Base-by-base conservation (phyloP, 2,329 filamentous ascomycete species). In the Hansfordia pulvinata region DNA sequence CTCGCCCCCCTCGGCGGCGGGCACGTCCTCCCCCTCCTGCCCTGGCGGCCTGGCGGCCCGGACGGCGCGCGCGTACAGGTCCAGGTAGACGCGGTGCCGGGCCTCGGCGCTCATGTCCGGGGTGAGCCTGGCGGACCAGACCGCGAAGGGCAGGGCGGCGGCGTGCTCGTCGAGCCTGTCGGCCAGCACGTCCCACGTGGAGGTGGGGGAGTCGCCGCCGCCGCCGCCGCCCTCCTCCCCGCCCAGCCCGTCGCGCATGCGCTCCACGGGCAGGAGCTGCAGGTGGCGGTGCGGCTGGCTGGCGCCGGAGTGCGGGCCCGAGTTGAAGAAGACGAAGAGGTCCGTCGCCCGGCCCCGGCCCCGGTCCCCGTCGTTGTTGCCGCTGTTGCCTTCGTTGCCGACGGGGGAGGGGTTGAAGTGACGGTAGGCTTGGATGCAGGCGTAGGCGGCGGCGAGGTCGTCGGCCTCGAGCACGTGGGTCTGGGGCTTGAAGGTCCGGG, bases 281-380 rank as follows among this genome's bases (percentile, higher is more conserved):
- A 84, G 48, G 40, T 84, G 78, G 4, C 78, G 52, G 42, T 83
- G 78, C 9, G 76, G 66, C 44, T 84, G 77, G 36, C 72, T 78
- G 2, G 77, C 76, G 3, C 77, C 78, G 4, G 74, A 80, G 40
- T 76, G 62, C 8, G 60, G 47, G 2, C 78, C 78, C 17, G 69
- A 74, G 48, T 83, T 84, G 60, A 77, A 81, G 43, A 79, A 80
- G 1, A 65, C 71, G 37, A 67, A 78, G 2, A 80, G 47, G 16
- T 62, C 60, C 15, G 44, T 31, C 10, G 29, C 35, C 2, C n/a
- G n/a, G 34, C 27, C 11, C 38, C 35, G 1, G 30, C 36, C 21
- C 10, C 21, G 27, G 10, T 33, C 25, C 3, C 30, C 20, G 14
- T 27, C 25, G 4, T 30, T 18, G 10, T 8, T 35, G 14, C 27